phyloP scores from a whole-genome alignment of 2,329 filamentous ascomycete species.

The Fusarium sp. region DNA sequence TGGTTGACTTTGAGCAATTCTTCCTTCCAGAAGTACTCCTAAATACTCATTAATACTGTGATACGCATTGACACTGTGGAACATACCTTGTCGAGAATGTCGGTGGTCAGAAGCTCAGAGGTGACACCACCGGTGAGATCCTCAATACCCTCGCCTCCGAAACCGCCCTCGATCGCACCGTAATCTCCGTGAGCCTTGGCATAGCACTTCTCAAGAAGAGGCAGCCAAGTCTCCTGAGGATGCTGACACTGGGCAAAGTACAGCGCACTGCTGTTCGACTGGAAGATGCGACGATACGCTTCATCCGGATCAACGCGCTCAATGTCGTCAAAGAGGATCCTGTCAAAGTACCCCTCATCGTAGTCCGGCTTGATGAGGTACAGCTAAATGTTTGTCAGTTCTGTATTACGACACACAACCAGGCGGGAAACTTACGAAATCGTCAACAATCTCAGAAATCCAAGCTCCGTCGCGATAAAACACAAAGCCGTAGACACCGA shows the following conservation, averaged over 20 bases:
- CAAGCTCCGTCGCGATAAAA: conserved; percentile 85
- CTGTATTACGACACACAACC: not conserved
- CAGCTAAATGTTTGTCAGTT: conserved; percentile 44
- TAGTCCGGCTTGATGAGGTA: conserved; percentile 68
- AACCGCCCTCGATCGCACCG: conserved; percentile 77
- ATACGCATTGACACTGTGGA: fast-evolving
- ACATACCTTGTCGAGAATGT: conserved; percentile 77
- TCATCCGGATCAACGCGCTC: conserved; percentile 63
- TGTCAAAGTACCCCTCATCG: conserved; percentile 63
- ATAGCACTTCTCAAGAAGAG: conserved; percentile 81
- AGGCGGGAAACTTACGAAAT: conserved; percentile 52
- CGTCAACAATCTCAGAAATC: conserved; percentile 66
- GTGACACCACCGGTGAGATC: conserved; percentile 73
- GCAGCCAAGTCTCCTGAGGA: conserved; percentile 82
- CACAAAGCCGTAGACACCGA: conserved; percentile 87
- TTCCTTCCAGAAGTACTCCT: conserved; percentile 74
- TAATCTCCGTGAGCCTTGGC: conserved; percentile 86
- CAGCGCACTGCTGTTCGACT: conserved; percentile 77
- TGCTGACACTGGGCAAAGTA: conserved; percentile 81
- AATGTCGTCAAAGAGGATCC: conserved; percentile 54
- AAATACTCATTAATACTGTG: not conserved
- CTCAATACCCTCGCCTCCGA: conserved; percentile 67
- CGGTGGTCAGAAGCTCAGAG: conserved; percentile 70
- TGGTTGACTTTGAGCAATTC: conserved; percentile 82
- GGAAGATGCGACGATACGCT: conserved; percentile 74